Base-by-base conservation (phyloP, 1,284 basidiomycete species). In the Fomitopsis palustris region DNA sequence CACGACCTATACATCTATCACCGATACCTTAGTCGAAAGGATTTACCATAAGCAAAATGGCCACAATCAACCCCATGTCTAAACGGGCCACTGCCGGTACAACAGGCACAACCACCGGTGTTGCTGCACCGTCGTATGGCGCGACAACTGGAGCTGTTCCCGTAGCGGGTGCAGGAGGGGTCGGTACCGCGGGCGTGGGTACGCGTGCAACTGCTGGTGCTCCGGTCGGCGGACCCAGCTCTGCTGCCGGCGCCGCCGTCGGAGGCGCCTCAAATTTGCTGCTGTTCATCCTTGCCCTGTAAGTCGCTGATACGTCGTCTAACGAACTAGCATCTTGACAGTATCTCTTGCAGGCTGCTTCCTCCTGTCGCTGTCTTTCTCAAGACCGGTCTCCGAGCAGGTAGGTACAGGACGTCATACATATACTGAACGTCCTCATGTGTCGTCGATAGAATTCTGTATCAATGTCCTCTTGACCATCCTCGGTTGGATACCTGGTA, bases 401-500 rank as follows among this genome's bases (percentile, higher is more conserved):
- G 49, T 52, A 21, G 3, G 49, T 37, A 0, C 53, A 12, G 2
- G 25, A 12, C 10, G 4, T 41, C 37, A 5, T 17, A n/a, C 12
- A n/a, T 12, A 10, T 7, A 6, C 53, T 25, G 16, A 3, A 37
- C 8, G 5, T 19, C 2, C 25, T 35, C 25, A 52, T n/a, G 8
- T 8, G 27, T 0, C 27, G 53, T 5, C 17, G 19, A 43, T 29
- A 81, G 83, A 84, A 58, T 76, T 85, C 58, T 80, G 77, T 71
- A 84, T 85, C 60, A 85, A 85, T 65, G 74, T 85, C 61, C 69
- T 75, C 4, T 70, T 86, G 14, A 78, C 74, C 64, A 74, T 85
- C 54, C 69, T 85, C 9, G 83, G 78, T 21, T 85, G 82, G 81
- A 79, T 85, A 47, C 83, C 83, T 16, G 83, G 82, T 17, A 75